Evolutionary conservation across 2,329 filamentous ascomycete species (phyloP).

Genomic region (Fonsecaea erecta): DNA sequence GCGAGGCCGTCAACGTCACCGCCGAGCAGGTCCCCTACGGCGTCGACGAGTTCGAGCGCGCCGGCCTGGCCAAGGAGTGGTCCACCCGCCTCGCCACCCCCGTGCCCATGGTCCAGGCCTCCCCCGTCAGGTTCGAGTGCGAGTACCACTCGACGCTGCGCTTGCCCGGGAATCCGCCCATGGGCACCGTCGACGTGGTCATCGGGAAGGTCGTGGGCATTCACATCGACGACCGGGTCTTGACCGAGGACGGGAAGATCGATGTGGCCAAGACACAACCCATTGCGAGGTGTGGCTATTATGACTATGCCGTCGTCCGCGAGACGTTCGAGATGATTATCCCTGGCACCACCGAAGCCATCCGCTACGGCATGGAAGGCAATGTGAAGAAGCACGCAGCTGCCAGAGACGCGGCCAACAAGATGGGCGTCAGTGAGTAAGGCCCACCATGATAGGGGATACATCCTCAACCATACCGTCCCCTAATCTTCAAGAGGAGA

Average conservation of each 20-base stretch:
- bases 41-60: constrained; percentile 61
- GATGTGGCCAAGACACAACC: constrained; percentile 63
- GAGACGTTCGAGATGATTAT: constrained; percentile 65
- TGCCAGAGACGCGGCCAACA: constrained; percentile 31
- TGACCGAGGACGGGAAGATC: constrained; percentile 58
- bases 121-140: constrained; percentile 65
- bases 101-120: constrained; percentile 58
- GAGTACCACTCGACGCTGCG: constrained; percentile 60
- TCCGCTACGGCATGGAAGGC: constrained; percentile 48
- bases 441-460: constrained; percentile 19
- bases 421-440: constrained; percentile 10
- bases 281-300: constrained; percentile 66
- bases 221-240: constrained; percentile 60
- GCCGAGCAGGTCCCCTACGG: constrained; percentile 56
- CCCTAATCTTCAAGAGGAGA: not conserved
- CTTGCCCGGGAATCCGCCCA: constrained; percentile 61
- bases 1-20: constrained; percentile 60
- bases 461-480: not conserved
- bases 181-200: constrained; percentile 63
- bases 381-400: constrained; percentile 41
- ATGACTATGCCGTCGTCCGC: constrained; percentile 61
- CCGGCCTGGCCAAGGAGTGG: constrained; percentile 55
- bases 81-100: constrained; percentile 43
- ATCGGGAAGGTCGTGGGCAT: constrained; percentile 63
- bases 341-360: constrained; percentile 43